These are phyloP conservation scores for Linderniella brevidens DNA, from an alignment of 257 asterid species.

Conservation along the genomic window DNA sequence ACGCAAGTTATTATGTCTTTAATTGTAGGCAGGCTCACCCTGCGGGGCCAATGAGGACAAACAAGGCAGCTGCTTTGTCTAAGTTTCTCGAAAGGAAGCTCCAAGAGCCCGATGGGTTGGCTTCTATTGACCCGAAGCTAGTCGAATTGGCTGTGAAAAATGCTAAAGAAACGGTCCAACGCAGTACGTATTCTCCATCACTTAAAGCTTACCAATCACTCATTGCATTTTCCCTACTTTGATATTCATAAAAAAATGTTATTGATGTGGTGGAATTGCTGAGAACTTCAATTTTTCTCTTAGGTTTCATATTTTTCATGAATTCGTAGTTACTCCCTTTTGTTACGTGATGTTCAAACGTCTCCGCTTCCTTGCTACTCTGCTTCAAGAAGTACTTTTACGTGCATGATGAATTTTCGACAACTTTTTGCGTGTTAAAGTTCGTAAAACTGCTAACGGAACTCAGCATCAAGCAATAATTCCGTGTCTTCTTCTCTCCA, in stretches of 20 bases:
- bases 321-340: too few relatives aligned
- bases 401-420: neutral
- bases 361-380: too few relatives aligned
- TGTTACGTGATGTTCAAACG: too few relatives aligned
- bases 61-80: conserved; percentile 93
- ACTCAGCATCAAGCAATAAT: neutral
- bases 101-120: conserved; percentile 70
- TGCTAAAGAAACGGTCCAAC: conserved; percentile 59
- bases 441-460: neutral
- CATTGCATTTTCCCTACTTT: neutral
- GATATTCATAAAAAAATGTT: neutral
- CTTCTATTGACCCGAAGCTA: conserved; percentile 58
- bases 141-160: conserved; percentile 71
- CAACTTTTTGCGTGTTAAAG: neutral
- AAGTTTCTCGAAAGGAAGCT: conserved; percentile 78
- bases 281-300: too few relatives aligned
- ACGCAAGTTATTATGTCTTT: conserved; percentile 4
- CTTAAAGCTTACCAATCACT: neutral
- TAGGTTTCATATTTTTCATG: too few relatives aligned
- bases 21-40: conserved; percentile 75
- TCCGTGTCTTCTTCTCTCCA: conserved; percentile 7
- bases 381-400: too few relatives aligned
- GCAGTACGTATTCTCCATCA: conserved; percentile 27
- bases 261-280: neutral
- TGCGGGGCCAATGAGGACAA: conserved; percentile 87